A percentile compares a stretch with the other conserved stretches of the same genome.
Evolutionary conservation across 805 yeast species (phyloP).

Genomic region (Yamadazyma phyllophila): DNA sequence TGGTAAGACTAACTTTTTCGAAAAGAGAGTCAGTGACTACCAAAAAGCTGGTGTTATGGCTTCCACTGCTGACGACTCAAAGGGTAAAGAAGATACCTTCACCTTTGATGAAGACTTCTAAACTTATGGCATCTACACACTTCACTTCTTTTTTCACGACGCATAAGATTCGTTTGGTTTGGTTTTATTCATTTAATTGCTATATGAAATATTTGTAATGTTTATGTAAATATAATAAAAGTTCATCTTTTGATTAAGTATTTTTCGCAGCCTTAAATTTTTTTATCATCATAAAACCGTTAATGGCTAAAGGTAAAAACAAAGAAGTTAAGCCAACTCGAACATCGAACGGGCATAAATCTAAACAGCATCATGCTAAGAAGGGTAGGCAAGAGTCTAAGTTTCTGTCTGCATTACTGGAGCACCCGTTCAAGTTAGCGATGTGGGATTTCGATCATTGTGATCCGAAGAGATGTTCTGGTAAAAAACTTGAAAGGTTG

Average conservation of each 20-base stretch:
- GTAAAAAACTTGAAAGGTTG: slow-evolving; percentile 85
- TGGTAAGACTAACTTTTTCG: slow-evolving; percentile 98
- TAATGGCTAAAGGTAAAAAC: slow-evolving; percentile 57
- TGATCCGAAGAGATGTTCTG: slow-evolving; percentile 96
- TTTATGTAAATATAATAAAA: slow-evolving; percentile 9
- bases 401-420: slow-evolving; percentile 29
- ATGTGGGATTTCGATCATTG: slow-evolving; percentile 99
- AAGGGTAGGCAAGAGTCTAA: slow-evolving; percentile 35
- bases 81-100: slow-evolving; percentile 55
- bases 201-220: slow-evolving; percentile 7
- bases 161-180: slow-evolving; percentile 4
- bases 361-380: slow-evolving; percentile 50
- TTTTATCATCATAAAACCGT: background rate
- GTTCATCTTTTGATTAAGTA: background rate
- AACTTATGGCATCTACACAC: background rate
- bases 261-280: slow-evolving; percentile 1
- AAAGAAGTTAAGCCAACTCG: slow-evolving; percentile 44
- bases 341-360: slow-evolving; percentile 57
- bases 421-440: slow-evolving; percentile 73
- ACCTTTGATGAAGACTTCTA: slow-evolving; percentile 93
- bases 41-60: slow-evolving; percentile 99
- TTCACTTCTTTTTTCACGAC: slow-evolving; percentile 7
- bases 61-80: slow-evolving; percentile 47
- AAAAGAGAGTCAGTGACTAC: slow-evolving; percentile 97
- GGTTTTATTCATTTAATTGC: slow-evolving; percentile 5